These are phyloP conservation scores for Hypoxylon sp. DNA, from an alignment of 2,329 filamentous ascomycete genomes.

Conservation along the genomic window DNA sequence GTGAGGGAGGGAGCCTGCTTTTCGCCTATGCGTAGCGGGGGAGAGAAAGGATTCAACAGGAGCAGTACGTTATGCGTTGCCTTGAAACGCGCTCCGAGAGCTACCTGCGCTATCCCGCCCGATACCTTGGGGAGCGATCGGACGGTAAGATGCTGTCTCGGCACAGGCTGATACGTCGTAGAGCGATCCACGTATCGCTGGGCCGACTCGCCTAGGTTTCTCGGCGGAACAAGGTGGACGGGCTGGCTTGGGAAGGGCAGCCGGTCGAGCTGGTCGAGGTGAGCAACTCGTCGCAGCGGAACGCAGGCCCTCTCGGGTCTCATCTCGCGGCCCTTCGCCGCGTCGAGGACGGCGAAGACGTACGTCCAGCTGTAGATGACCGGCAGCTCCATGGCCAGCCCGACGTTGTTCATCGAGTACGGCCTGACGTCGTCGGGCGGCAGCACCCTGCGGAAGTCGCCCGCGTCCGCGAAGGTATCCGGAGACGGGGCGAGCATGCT, in stretches of 20 bases:
- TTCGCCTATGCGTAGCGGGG: not conserved
- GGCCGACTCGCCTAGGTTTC: too few relatives aligned
- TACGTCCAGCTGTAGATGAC: not conserved
- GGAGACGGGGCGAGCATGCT: conserved; percentile 11
- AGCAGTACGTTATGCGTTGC: not conserved
- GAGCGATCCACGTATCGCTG: too few relatives aligned
- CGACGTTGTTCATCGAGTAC: conserved; percentile 6
- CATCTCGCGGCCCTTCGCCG: not conserved
- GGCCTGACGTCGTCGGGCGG: not conserved
- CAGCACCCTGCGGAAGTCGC: not conserved
- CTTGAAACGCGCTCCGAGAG: not conserved
- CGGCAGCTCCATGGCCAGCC: conserved; percentile 5
- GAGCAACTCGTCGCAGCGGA: not conserved
- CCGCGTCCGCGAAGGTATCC: not conserved
- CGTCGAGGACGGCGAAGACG: conserved; percentile 5
- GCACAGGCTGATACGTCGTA: too few relatives aligned
- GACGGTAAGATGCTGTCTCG: too few relatives aligned
- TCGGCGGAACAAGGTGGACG: too few relatives aligned
- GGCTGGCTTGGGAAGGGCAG: not conserved
- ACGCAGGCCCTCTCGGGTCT: not conserved
- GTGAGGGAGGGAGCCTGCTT: not conserved
- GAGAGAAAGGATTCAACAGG: not conserved
- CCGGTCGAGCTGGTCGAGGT: not conserved
- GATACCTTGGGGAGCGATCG: not conserved
- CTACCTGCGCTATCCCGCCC: too few relatives aligned